These are phyloP conservation scores for Amanita molliuscula DNA, from an alignment of 768 basidiomycete genomes.

Conservation along the genomic window DNA sequence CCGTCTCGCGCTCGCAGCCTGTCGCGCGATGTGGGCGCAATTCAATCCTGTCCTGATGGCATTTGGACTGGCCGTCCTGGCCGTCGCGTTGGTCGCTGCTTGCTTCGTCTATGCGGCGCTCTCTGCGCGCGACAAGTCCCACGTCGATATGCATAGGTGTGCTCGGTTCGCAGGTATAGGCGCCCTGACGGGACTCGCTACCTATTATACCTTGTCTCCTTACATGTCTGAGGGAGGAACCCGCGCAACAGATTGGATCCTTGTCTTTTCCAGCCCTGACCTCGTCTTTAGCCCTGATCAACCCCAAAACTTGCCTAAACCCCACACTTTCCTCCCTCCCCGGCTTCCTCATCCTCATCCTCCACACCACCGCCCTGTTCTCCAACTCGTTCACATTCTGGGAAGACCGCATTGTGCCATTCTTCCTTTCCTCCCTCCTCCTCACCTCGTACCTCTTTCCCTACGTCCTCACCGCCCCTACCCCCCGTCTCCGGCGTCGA, in stretches of 20 bases:
- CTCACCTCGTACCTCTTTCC: slow-evolving; percentile 37
- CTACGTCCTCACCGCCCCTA: slow-evolving; percentile 58
- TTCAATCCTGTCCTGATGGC: slow-evolving; percentile 77
- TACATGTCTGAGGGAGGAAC: slow-evolving; percentile 11
- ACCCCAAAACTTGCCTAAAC: slow-evolving; percentile 24
- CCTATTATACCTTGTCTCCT: slow-evolving; percentile 17
- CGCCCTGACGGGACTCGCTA: slow-evolving; percentile 23
- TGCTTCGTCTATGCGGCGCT: slow-evolving; percentile 47
- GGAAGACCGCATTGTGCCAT: slow-evolving; percentile 82
- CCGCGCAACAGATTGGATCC: slow-evolving; percentile 35
- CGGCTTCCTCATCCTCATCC: slow-evolving; percentile 45
- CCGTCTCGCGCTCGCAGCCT: slow-evolving; percentile 51
- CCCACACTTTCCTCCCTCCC: slow-evolving; percentile 21
- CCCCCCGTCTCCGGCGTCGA: slow-evolving; percentile 55
- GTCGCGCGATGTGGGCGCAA: slow-evolving; percentile 89
- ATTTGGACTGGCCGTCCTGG: slow-evolving; percentile 57
- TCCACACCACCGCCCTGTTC: slow-evolving; percentile 70
- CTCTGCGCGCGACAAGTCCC: slow-evolving; percentile 35
- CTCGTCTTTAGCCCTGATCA: slow-evolving; percentile 35
- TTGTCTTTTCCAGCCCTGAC: slow-evolving; percentile 25
- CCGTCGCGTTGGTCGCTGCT: slow-evolving; percentile 40
- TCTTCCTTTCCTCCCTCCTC: slow-evolving; percentile 60
- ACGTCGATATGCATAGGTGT: slow-evolving; percentile 18
- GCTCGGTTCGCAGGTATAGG: slow-evolving; percentile 27
- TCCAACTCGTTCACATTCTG: slow-evolving; percentile 98